These are phyloP conservation scores for Debaryomycetaceae sp. DNA, from an alignment of 1,139 yeast genomes.

Conservation along the genomic window DNA sequence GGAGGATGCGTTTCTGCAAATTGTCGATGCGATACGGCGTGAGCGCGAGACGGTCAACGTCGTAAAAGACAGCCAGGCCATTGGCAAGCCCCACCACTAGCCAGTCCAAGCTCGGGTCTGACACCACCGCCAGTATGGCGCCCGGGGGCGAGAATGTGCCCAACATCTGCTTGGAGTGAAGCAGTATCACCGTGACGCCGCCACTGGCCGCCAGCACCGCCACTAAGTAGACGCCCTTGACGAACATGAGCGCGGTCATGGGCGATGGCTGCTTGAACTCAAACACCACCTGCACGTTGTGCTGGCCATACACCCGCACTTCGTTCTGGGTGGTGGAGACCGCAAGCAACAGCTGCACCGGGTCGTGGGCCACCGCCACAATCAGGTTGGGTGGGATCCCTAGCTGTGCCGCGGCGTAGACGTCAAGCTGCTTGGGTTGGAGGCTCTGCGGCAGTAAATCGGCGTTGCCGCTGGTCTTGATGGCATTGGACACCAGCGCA, in stretches of 20 bases:
- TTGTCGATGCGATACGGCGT: slow-evolving; percentile 70
- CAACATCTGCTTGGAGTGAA: slow-evolving; percentile 58
- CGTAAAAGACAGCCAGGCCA: slow-evolving; percentile 73
- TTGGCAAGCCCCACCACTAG: slow-evolving; percentile 72
- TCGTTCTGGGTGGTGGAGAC: slow-evolving; percentile 62
- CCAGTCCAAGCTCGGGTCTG: slow-evolving; percentile 91
- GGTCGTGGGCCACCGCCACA: slow-evolving; percentile 73
- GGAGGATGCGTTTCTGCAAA: slow-evolving; percentile 57
- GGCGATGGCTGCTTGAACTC: slow-evolving; percentile 47
- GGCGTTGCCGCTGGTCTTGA: slow-evolving; percentile 41
- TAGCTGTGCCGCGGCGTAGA: slow-evolving; percentile 32
- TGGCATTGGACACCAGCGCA: slow-evolving; percentile 49
- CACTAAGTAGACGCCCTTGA: slow-evolving; percentile 77
- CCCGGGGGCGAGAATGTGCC: slow-evolving; percentile 58
- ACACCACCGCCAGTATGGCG: slow-evolving; percentile 58
- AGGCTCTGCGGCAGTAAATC: slow-evolving; percentile 38
- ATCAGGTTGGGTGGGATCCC: slow-evolving; percentile 42
- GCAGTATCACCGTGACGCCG: slow-evolving; percentile 61
- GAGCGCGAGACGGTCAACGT: slow-evolving; percentile 70
- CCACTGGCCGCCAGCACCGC: slow-evolving; percentile 49
- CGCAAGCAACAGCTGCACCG: slow-evolving; percentile 82
- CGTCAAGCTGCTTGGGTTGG: slow-evolving; percentile 32
- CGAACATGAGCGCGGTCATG: slow-evolving; percentile 56
- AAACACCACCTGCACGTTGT: slow-evolving; percentile 72
- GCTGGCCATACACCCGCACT: slow-evolving; percentile 79